A percentile compares a stretch with the other conserved stretches of the same genome.
These are phyloP conservation scores for Lentinus polychrous DNA, from an alignment of 1,284 basidiomycete genomes.

Conservation along the genomic window DNA sequence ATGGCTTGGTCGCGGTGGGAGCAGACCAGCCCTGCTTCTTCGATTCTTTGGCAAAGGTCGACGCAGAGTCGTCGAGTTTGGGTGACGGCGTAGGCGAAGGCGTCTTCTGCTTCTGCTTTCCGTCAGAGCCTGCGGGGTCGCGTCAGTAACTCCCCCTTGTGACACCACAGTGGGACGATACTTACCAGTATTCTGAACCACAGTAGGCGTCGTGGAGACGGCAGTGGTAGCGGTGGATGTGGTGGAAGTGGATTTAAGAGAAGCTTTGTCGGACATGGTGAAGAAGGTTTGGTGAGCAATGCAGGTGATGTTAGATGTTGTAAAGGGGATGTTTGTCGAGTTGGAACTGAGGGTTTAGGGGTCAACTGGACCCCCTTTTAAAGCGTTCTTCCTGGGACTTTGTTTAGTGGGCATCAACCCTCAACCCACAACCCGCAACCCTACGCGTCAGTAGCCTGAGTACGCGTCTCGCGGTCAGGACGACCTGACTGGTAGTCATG, in stretches of 20 bases:
- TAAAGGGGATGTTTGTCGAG: neutral
- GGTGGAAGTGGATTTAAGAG: neutral
- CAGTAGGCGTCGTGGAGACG: neutral
- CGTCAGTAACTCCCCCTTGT: neutral
- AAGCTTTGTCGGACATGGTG: slow-evolving; percentile 6
- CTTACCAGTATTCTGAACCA: neutral
- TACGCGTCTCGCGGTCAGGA: too few species aligned
- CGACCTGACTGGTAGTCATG: too few species aligned
- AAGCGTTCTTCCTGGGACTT: too few species aligned
- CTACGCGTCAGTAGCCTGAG: too few species aligned
- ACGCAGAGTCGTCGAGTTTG: slow-evolving; percentile 9
- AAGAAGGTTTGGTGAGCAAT: neutral
- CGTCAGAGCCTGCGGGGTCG: neutral
- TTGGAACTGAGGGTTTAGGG: neutral
- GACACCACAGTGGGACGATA: neutral
- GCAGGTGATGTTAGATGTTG: neutral
- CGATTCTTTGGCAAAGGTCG: slow-evolving; percentile 14
- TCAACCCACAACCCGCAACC: too few species aligned
- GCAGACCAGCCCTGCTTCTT: slow-evolving; percentile 13
- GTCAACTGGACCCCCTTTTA: too few species aligned
- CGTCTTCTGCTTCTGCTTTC: neutral
- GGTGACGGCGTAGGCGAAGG: neutral
- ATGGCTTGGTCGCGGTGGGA: slow-evolving; percentile 13
- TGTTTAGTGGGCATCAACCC: too few species aligned
- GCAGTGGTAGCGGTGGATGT: slow-evolving; percentile 1